phyloP scores from a whole-genome alignment of 192 early-diverging fungal species.

The Linnemannia schmuckeri region DNA sequence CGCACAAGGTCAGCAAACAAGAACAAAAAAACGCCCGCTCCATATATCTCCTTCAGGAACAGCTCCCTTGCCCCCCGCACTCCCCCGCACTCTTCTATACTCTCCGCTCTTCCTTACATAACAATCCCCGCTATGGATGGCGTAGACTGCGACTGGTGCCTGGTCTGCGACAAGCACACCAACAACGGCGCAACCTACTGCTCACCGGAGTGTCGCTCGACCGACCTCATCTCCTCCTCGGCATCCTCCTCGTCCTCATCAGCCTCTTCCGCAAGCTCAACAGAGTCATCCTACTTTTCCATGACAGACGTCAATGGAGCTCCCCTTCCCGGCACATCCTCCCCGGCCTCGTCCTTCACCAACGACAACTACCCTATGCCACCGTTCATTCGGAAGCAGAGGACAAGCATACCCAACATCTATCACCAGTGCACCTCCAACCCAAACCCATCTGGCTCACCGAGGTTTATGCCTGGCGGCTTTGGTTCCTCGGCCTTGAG shows the following conservation, averaged over 20 bases:
- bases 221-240: slow-evolving; percentile 55
- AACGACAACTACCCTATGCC: slow-evolving; percentile 45
- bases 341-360: slow-evolving; percentile 4
- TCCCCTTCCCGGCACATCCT: background rate
- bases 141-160: slow-evolving; percentile 58
- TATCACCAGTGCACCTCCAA: slow-evolving; percentile 49
- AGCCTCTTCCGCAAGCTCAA: slow-evolving; percentile 29
- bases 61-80: background rate
- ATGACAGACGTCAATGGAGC: slow-evolving; percentile 27
- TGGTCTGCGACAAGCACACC: slow-evolving; percentile 55
- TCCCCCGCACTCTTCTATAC: background rate
- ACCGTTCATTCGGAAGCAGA: slow-evolving; percentile 50
- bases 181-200: slow-evolving; percentile 46
- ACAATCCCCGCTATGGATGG: slow-evolving; percentile 35
- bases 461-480: slow-evolving; percentile 14
- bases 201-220: slow-evolving; percentile 44
- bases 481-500: slow-evolving; percentile 16
- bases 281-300: slow-evolving; percentile 22
- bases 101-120: background rate
- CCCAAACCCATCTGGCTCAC: slow-evolving; percentile 28
- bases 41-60: background rate
- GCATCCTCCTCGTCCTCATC: slow-evolving; percentile 41
- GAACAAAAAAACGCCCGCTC: slow-evolving; percentile 3
- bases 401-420: slow-evolving; percentile 57
- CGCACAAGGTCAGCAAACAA: background rate